Percentiles rank a stretch among this genome's conserved stretches.
Conservation (phyloP, 805 yeast species). For the Nakazawaea laoshanensis region DNA sequence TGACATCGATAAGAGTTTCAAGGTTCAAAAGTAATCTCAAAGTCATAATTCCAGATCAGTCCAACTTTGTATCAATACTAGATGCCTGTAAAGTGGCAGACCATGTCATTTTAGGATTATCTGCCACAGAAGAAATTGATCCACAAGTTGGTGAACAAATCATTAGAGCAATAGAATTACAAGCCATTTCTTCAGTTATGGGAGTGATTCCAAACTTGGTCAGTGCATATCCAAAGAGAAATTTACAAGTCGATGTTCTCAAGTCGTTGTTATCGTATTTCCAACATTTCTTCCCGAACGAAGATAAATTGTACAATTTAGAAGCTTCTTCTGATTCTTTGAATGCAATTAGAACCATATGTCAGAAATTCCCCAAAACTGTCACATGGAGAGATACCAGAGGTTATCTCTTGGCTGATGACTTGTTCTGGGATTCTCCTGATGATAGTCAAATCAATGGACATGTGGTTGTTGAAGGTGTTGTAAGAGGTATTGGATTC, state of each 20-base stretch:
- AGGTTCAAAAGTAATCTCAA: slow-evolving; percentile 73
- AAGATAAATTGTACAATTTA: slow-evolving; percentile 67
- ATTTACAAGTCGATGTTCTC: slow-evolving; percentile 64
- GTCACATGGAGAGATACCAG: slow-evolving; percentile 91
- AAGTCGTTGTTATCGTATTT: slow-evolving; percentile 59
- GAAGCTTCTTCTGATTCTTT: slow-evolving; percentile 63
- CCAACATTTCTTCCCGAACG: slow-evolving; percentile 71
- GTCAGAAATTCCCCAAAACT: slow-evolving; percentile 82
- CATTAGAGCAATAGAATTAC: slow-evolving; percentile 79
- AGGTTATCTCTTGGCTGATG: slow-evolving; percentile 78
- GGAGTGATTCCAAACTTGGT: slow-evolving; percentile 76
- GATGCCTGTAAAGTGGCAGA: slow-evolving; percentile 90
- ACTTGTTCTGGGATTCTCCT: slow-evolving; percentile 30
- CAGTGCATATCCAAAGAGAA: slow-evolving; percentile 58
- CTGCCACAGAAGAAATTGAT: slow-evolving; percentile 81
- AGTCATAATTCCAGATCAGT: slow-evolving; percentile 63
- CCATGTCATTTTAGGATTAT: slow-evolving; percentile 81
- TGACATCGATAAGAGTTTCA: slow-evolving; percentile 41
- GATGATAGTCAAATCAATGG: slow-evolving; percentile 26
- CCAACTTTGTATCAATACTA: slow-evolving; percentile 57
- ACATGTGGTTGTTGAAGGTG: slow-evolving; percentile 62
- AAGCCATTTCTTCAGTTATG: slow-evolving; percentile 79
- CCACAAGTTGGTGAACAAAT: slow-evolving; percentile 78
- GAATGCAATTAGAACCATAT: slow-evolving; percentile 64
- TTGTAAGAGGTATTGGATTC: slow-evolving; percentile 81